Evolutionary conservation across 768 basidiomycete genomes (phyloP).

Genomic region (Multifurca ochricompacta): DNA sequence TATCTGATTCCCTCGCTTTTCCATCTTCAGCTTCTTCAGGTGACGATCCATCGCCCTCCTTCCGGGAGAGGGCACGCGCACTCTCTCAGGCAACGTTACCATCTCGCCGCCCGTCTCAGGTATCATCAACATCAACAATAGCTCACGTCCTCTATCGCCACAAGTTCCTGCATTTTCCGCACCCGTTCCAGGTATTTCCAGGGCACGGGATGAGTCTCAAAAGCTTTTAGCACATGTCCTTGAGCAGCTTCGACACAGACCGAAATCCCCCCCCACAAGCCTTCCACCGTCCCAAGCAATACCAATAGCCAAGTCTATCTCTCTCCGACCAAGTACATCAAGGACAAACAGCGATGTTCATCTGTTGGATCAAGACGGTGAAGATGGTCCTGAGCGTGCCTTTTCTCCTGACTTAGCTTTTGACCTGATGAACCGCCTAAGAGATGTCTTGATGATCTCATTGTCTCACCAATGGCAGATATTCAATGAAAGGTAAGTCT

Average conservation of each 20-base stretch:
- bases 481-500: constrained; percentile 13
- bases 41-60: constrained; percentile 1
- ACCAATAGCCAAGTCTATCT: background rate
- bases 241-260: constrained; percentile 50
- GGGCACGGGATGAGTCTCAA: constrained; percentile 52
- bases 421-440: constrained; percentile 52
- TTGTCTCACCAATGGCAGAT: constrained; percentile 13
- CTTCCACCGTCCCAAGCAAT: background rate
- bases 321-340: background rate
- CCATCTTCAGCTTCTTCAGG: background rate
- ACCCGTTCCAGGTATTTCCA: constrained; percentile 28
- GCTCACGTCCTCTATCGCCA: constrained; percentile 22
- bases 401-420: constrained; percentile 64
- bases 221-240: constrained; percentile 64
- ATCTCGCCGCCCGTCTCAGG: constrained; percentile 27
- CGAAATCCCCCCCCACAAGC: constrained; percentile 36
- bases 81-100: constrained; percentile 23
- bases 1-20: constrained; percentile 4
- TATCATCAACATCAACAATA: constrained; percentile 23
- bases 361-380: constrained; percentile 30
- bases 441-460: constrained; percentile 41
- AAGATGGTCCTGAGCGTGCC: constrained; percentile 36
- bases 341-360: constrained; percentile 1
- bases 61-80: constrained; percentile 23
- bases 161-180: constrained; percentile 18